phyloP scores from a whole-genome alignment of 2,329 filamentous ascomycete genomes.

The Phaeosphaeria sp. region DNA sequence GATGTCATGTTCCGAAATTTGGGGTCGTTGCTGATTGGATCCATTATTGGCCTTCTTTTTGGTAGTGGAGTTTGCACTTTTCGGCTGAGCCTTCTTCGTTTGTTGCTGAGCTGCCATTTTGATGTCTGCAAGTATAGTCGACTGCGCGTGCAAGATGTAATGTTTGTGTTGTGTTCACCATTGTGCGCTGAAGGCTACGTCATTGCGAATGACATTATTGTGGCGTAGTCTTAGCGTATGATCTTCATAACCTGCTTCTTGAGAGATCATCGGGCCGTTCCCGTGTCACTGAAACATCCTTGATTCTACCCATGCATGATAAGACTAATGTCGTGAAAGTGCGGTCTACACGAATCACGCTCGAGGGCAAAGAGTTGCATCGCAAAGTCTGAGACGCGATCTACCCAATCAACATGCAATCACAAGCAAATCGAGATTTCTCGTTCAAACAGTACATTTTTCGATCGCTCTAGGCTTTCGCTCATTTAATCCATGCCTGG shows the following conservation, averaged over 20 bases:
- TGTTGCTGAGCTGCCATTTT: conserved; percentile 13
- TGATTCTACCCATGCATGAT: background rate
- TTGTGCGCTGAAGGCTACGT: background rate
- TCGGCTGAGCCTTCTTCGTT: conserved; percentile 4
- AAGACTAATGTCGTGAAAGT: background rate
- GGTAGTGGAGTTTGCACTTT: conserved; percentile 2
- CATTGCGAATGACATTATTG: background rate
- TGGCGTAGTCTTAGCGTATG: conserved; percentile 2
- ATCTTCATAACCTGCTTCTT: background rate
- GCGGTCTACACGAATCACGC: background rate
- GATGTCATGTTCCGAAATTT: conserved; percentile 45
- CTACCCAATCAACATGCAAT: background rate
- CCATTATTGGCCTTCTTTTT: conserved; percentile 18
- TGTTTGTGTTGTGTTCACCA: background rate
- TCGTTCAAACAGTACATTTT: background rate
- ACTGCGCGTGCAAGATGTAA: background rate
- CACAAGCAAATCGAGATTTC: background rate
- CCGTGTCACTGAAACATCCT: background rate
- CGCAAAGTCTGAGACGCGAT: background rate
- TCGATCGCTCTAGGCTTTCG: background rate
- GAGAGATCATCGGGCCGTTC: background rate
- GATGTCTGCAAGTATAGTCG: background rate
- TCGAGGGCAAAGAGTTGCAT: background rate
- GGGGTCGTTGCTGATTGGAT: conserved; percentile 6
- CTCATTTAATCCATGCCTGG: background rate